A percentile compares a stretch with the other conserved stretches of the same genome.
These are phyloP conservation scores for Vitis rupestris DNA, from an alignment of 164 flowering plant species.

Conservation along the genomic window DNA sequence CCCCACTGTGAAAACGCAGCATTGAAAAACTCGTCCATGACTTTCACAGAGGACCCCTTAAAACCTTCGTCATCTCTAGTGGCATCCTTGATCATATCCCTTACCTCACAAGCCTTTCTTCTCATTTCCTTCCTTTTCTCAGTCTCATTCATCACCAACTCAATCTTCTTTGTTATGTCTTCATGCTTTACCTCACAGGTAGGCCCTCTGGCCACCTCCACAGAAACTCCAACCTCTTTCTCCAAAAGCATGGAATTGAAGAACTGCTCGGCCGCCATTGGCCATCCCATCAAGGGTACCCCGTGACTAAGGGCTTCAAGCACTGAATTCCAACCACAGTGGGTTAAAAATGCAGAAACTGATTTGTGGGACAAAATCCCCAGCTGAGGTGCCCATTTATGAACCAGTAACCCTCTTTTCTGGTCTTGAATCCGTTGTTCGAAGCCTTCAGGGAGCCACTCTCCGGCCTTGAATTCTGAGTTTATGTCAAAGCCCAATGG, in stretches of 20 bases:
- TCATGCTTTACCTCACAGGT: slow-evolving; percentile 33
- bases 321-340: slow-evolving; percentile 66
- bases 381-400: slow-evolving; percentile 56
- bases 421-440: slow-evolving; percentile 13
- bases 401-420: slow-evolving; percentile 36
- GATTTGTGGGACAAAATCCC: slow-evolving; percentile 44
- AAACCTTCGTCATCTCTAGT: slow-evolving; percentile 27
- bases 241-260: slow-evolving; percentile 42
- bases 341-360: slow-evolving; percentile 34
- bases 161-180: slow-evolving; percentile 34
- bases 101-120: slow-evolving; percentile 30
- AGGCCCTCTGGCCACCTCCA: slow-evolving; percentile 56
- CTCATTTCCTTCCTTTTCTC: slow-evolving; percentile 36
- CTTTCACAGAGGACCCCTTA: slow-evolving; percentile 25
- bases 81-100: slow-evolving; percentile 32
- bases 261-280: slow-evolving; percentile 57
- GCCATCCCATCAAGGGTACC: slow-evolving; percentile 54
- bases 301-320: slow-evolving; percentile 47
- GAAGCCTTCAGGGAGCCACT: slow-evolving; percentile 45
- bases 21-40: slow-evolving; percentile 21
- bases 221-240: slow-evolving; percentile 48
- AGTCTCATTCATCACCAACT: slow-evolving; percentile 38
- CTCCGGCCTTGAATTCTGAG: slow-evolving; percentile 7
- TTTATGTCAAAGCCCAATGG: slow-evolving; percentile 36
- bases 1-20: slow-evolving; percentile 11